Percentiles rank a stretch among this genome's conserved stretches.
Evolutionary conservation across 768 basidiomycete species (phyloP).

Genomic region (Kwoniella sp.): DNA sequence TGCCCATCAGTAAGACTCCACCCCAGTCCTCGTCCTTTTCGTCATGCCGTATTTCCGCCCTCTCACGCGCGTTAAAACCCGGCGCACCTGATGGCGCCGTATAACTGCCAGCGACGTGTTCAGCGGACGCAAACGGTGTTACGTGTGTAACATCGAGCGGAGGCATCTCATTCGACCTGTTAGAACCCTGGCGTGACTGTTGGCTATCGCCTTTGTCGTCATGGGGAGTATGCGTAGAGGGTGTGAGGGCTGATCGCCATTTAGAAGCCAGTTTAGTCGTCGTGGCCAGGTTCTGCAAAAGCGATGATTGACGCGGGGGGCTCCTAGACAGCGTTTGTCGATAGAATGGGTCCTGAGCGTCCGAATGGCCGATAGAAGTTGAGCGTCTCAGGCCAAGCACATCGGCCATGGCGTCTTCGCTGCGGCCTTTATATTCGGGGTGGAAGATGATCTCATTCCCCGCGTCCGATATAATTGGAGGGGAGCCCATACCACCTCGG

Average conservation of each 20-base stretch:
- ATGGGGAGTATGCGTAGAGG: slow-evolving; percentile 16
- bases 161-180: neutral
- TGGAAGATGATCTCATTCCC: slow-evolving; percentile 33
- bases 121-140: slow-evolving; percentile 37
- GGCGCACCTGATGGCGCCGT: slow-evolving; percentile 44
- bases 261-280: slow-evolving; percentile 40
- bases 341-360: neutral
- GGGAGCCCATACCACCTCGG: slow-evolving; percentile 25
- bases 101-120: slow-evolving; percentile 23
- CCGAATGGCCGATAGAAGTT: neutral
- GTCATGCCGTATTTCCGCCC: neutral
- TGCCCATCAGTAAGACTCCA: slow-evolving; percentile 22
- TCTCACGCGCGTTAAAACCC: slow-evolving; percentile 16
- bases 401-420: slow-evolving; percentile 3
- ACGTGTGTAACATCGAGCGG: slow-evolving; percentile 39
- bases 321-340: neutral
- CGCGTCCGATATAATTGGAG: slow-evolving; percentile 23
- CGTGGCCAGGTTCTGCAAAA: slow-evolving; percentile 27
- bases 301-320: slow-evolving; percentile 15
- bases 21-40: slow-evolving; percentile 17
- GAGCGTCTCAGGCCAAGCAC: slow-evolving; percentile 6
- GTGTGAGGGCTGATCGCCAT: slow-evolving; percentile 38
- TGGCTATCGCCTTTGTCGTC: neutral
- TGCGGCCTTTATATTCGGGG: no score
- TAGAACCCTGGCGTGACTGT: neutral